Conservation (phyloP, 768 basidiomycete species). For the Baorangia bicolor region DNA sequence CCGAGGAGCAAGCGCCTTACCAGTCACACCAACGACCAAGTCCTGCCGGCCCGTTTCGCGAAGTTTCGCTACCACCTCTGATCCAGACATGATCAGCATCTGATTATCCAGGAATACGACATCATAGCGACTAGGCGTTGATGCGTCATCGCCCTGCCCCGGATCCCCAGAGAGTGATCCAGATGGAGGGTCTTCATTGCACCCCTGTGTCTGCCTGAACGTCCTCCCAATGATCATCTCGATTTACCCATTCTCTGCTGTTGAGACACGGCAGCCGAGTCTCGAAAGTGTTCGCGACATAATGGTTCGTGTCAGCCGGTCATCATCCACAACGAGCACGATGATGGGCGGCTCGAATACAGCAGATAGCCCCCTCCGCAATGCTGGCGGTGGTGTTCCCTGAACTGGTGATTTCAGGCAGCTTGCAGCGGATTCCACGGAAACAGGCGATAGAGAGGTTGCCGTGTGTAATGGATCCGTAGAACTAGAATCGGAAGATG, state of each 20-base stretch:
- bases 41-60: conserved; percentile 64
- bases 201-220: not conserved
- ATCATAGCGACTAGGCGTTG: conserved; percentile 33
- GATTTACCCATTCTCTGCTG: conserved; percentile 81
- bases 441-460: not conserved
- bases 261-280: conserved; percentile 73
- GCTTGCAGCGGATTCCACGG: conserved; percentile 7
- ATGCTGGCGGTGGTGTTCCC: conserved; percentile 6
- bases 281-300: conserved; percentile 80
- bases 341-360: conserved; percentile 52
- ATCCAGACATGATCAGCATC: conserved; percentile 79
- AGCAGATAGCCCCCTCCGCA: conserved; percentile 6
- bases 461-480: not conserved
- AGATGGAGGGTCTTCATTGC: not conserved
- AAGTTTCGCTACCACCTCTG: conserved; percentile 63
- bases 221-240: conserved; percentile 59
- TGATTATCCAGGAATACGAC: conserved; percentile 68
- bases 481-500: conserved; percentile 4
- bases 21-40: conserved; percentile 83
- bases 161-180: not conserved
- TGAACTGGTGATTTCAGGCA: conserved; percentile 14
- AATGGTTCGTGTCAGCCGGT: conserved; percentile 72
- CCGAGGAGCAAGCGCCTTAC: conserved; percentile 31
- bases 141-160: not conserved
- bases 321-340: conserved; percentile 84